Percentiles rank a stretch among this genome's conserved stretches.
phyloP scores from a whole-genome alignment of 2,329 filamentous ascomycete genomes.

The Aotearoamyces nothofagi region DNA sequence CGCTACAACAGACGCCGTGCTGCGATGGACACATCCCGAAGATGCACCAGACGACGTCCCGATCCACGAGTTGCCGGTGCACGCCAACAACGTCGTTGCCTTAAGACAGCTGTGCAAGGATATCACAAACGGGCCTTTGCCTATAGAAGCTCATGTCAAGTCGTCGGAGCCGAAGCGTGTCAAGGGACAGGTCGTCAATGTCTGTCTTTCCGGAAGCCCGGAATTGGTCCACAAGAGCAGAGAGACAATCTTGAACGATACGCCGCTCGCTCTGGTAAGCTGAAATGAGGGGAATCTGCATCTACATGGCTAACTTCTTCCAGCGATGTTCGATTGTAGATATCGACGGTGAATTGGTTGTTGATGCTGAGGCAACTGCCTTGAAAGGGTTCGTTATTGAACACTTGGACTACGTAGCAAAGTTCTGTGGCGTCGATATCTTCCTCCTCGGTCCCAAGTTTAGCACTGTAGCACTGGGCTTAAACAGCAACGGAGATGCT shows the following conservation, averaged over 20 bases:
- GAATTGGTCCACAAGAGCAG: constrained; percentile 83
- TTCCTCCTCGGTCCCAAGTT: constrained; percentile 88
- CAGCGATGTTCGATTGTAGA: constrained; percentile 90
- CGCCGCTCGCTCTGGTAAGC: constrained; percentile 80
- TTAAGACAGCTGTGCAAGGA: constrained; percentile 69
- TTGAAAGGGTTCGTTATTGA: constrained; percentile 65
- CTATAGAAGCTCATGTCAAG: constrained; percentile 72
- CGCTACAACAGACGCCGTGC: constrained; percentile 72
- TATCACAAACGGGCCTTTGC: constrained; percentile 53
- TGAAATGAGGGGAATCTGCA: constrained; percentile 4
- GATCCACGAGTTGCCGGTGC: constrained; percentile 81
- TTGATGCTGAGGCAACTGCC: constrained; percentile 50
- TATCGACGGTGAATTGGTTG: constrained; percentile 80
- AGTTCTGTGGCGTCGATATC: constrained; percentile 87
- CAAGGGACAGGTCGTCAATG: constrained; percentile 63
- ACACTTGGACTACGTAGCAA: constrained; percentile 74
- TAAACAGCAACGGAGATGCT: constrained; percentile 62
- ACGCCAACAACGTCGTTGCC: constrained; percentile 70
- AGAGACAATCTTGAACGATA: constrained; percentile 80
- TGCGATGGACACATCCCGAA: constrained; percentile 87
- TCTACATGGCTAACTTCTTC: constrained; percentile 6
- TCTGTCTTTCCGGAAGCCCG: constrained; percentile 76
- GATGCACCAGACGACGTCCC: constrained; percentile 73
- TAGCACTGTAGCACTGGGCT: constrained; percentile 57
- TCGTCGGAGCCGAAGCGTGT: constrained; percentile 64